phyloP scores from a whole-genome alignment of 805 yeast species.

The Candida khao-thaluensis region DNA sequence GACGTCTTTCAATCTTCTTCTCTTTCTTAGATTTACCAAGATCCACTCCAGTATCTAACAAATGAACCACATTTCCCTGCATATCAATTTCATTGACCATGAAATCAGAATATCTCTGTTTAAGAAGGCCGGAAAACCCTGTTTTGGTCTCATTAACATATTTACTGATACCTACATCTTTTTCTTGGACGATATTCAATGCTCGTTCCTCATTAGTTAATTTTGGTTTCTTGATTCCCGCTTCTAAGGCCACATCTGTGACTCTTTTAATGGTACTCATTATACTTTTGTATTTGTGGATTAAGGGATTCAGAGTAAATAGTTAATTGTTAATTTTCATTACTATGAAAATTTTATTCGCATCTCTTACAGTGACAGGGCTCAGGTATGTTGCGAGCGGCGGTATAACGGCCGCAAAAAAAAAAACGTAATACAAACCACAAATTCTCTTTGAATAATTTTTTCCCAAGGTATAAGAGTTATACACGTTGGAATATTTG shows the following conservation, averaged over 20 bases:
- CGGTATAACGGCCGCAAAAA: slow-evolving; percentile 3
- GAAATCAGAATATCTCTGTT: slow-evolving; percentile 91
- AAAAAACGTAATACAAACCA: no score
- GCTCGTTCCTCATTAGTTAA: slow-evolving; percentile 10
- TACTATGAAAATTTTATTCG: slow-evolving; percentile 7
- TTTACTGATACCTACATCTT: slow-evolving; percentile 84
- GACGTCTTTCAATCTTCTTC: slow-evolving; percentile 44
- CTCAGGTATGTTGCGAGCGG: neutral
- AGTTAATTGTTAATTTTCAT: slow-evolving; percentile 16
- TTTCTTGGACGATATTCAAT: slow-evolving; percentile 10
- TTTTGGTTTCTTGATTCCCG: slow-evolving; percentile 3
- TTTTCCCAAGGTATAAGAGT: no score
- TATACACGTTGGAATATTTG: no score
- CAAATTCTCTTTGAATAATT: no score
- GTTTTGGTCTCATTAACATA: slow-evolving; percentile 50
- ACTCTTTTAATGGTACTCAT: slow-evolving; percentile 11
- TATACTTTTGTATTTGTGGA: neutral
- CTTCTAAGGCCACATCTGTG: slow-evolving; percentile 28
- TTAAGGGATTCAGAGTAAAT: slow-evolving; percentile 9
- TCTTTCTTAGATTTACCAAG: slow-evolving; percentile 46
- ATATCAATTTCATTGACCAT: slow-evolving; percentile 83
- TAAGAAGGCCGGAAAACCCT: slow-evolving; percentile 78
- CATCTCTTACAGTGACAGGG: slow-evolving; percentile 8
- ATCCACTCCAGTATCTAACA: slow-evolving; percentile 70
- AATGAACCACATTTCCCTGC: slow-evolving; percentile 69